Evolutionary conservation across 305 asterid genomes (phyloP).

Genomic region (Plantago coronopus): DNA sequence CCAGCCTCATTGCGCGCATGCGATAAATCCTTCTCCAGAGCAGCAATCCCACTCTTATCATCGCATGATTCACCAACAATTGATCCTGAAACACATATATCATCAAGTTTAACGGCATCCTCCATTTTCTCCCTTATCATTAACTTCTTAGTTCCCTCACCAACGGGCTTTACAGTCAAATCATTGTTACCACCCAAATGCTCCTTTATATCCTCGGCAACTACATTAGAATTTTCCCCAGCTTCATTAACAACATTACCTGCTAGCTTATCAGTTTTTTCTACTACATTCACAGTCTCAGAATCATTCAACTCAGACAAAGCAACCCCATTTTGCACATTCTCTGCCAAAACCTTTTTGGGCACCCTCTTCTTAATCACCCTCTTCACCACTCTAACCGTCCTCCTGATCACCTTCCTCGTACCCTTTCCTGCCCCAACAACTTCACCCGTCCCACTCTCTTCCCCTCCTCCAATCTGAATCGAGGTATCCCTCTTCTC

Average conservation of each 20-base stretch:
- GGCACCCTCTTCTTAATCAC: constrained; percentile 61
- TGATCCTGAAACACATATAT: constrained; percentile 15
- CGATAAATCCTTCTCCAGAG: constrained; percentile 17
- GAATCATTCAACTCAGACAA: constrained; percentile 20
- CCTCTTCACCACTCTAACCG: constrained; percentile 53
- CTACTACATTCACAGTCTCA: constrained; percentile 9
- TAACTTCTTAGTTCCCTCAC: constrained; percentile 9
- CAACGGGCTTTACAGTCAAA: constrained; percentile 11
- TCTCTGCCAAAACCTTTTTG: constrained; percentile 33
- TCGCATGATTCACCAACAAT: constrained; percentile 19
- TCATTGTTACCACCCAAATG: constrained; percentile 12
- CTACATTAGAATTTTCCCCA: neutral
- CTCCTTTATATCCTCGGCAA: constrained; percentile 16
- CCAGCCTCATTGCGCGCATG: constrained; percentile 5
- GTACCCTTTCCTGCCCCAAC: constrained; percentile 31
- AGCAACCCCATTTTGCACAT: constrained; percentile 12
- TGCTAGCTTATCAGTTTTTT: constrained; percentile 14
- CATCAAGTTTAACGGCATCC: neutral
- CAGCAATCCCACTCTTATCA: constrained; percentile 19
- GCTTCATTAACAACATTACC: constrained; percentile 7
- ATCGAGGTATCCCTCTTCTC: constrained; percentile 17
- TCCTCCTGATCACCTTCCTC: constrained; percentile 48
- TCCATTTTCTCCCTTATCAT: constrained; percentile 7
- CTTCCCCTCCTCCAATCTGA: constrained; percentile 6
- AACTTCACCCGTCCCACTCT: constrained; percentile 27